These are phyloP conservation scores for Mimosa bimucronata DNA, from an alignment of 306 rosid species.

Conservation along the genomic window DNA sequence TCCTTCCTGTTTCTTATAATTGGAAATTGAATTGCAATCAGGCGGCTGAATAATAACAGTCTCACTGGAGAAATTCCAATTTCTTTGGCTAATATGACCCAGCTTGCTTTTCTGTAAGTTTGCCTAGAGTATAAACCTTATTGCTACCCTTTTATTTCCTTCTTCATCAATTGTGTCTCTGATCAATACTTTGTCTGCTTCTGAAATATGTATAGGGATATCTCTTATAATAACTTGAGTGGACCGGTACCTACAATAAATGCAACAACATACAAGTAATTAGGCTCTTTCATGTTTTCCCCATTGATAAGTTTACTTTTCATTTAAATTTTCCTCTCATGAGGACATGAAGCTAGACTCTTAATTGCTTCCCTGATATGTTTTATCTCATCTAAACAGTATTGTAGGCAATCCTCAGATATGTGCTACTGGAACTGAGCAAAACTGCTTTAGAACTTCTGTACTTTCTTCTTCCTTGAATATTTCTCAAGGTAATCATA, in stretches of 20 bases:
- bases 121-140: slow-evolving; percentile 21
- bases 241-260: slow-evolving; percentile 76
- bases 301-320: background rate
- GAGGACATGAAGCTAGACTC: background rate
- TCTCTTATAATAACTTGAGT: slow-evolving; percentile 81
- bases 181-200: slow-evolving; percentile 21
- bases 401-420: slow-evolving; percentile 79
- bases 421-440: slow-evolving; percentile 63
- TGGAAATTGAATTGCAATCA: slow-evolving; percentile 50
- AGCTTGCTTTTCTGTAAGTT: slow-evolving; percentile 75
- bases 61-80: slow-evolving; percentile 78
- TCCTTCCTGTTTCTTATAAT: slow-evolving; percentile 30
- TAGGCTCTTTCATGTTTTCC: slow-evolving; percentile 34
- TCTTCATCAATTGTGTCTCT: slow-evolving; percentile 12
- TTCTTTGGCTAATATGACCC: slow-evolving; percentile 75
- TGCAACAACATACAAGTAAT: slow-evolving; percentile 81
- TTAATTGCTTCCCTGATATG: background rate
- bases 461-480: slow-evolving; percentile 46
- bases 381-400: slow-evolving; percentile 49
- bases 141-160: background rate
- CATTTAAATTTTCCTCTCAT: background rate
- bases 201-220: slow-evolving; percentile 62
- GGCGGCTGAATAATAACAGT: slow-evolving; percentile 86
- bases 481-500: slow-evolving; percentile 69
- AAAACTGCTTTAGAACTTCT: slow-evolving; percentile 66